Evolutionary conservation across 2,329 filamentous ascomycete genomes (phyloP), one percentile per base, ranked within the genome.

Genomic region (Verticillium isaacii): DNA sequence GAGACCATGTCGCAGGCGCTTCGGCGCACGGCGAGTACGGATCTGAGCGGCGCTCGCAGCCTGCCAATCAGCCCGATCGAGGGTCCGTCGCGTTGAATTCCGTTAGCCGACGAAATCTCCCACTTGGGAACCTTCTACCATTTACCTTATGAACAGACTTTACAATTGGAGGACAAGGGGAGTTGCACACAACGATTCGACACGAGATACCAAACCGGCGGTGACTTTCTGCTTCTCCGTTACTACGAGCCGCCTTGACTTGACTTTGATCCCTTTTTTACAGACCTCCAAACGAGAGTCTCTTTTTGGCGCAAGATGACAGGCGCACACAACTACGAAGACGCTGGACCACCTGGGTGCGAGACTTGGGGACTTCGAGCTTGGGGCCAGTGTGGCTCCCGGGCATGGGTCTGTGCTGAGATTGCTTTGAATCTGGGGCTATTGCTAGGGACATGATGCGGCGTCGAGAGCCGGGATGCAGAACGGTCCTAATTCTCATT

Each of bases 1-100:
- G 93, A 97, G 80, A 97, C 93, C 4, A 96, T 97, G 93, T 85
- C 89, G 59, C 93, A 97, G 76, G 93, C 92, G 17, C 79, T 97
- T 70, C 83, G 91, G 71, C 89, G 91, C 74, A 96, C 93, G 15
- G 91, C 88, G 55, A 97, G 92, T 75, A 86, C 90, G 19, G 94
- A 97, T 72, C 77, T 97, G 62, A 80, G 81, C 66, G 78, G 76
- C 57, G 72, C 80, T 57, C 78, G 83, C 64, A 88, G 86, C 74
- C 76, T 80, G 59, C 85, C 86, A 3, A 75, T 81, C 37, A 89
- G 86, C 68, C 86, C 86, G 1, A 77, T 85, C 36, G 83, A 86
- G 56, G 41, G 58, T 29, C 58, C 58, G 8, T 58, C 57, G 5
- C 57, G 57, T 12, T 58, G 39, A 58, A 12, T 15, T 19, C 19